Evolutionary conservation across 2,329 filamentous ascomycete species (phyloP), one percentile per base, ranked within the genome.

Genomic region (Fusarium falciforme): DNA sequence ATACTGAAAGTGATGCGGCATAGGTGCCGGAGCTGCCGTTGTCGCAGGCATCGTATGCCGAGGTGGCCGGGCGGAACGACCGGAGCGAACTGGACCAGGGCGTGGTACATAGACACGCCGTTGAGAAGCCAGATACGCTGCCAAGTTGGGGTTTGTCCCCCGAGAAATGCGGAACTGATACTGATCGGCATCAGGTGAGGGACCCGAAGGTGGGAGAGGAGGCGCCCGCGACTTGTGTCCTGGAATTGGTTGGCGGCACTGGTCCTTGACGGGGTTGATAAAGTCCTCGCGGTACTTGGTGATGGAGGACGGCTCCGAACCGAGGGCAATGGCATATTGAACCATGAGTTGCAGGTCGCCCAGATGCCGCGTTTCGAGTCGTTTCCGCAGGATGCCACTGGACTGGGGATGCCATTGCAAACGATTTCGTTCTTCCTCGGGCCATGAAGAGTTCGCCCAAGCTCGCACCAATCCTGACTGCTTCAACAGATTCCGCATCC

Each of bases 341-440:
- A 86, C 79, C 10, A 86, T 75, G 16, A 82, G 73, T 33, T 82
- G 78, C 6, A 84, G 57, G 62, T 86, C 82, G 25, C 80, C 81
- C 17, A 87, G 78, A 68, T 87, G 85, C 4, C 84, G 80, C 22
- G 84, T 85, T 72, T 87, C 85, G 5, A 87, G 81, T 44, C 83
- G 82, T 68, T 86, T 87, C 16, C 84, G 79, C 36, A 86, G 72
- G 6, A 84, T 80, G 35, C 81, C 81, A 17, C 84, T 86, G 5
- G 82, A 82, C 40, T 85, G 82, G 2, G 85, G 83, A 49, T 82
- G 79, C 85, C 86, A 87, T 11, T 78, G 73, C 33, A 86, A 72
- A 14, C 79, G 77, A 31, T 79, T 77, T 20, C 79, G 71, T 22
- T 82, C 81, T n/a, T 78, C 76, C 59, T 83, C 82, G 11, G 80